Base-by-base conservation (phyloP, 176 grass and related monocot genomes). In the Echinochloa phyllopogon region DNA sequence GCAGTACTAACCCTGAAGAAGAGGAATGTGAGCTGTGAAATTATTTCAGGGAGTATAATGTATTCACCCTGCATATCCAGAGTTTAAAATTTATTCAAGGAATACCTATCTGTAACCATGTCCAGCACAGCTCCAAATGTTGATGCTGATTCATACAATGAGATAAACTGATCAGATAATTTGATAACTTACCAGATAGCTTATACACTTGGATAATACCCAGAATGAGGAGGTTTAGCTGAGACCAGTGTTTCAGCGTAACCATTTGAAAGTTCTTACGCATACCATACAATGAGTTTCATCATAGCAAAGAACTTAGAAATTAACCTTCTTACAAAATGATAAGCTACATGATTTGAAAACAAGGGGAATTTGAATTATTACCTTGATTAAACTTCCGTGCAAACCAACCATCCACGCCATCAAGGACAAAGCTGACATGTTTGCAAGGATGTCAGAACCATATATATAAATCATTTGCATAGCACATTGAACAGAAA, bases 91-190 rank as follows among this genome's bases (percentile, higher is more conserved):
- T 69, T 39, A 58, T 87, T 79, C 23, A 38, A 82, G 65, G 63
- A 78, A 69, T 81, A 98, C 96, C 93, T 98, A 89, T 98, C 96
- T 53, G 96, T 98, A 83, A 98, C 96, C 96, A 98, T 98, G 85
- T 98, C 96, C 80, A 98, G 82, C 73, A 98, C 96, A 92, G 96
- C 96, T 89, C 96, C 96, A 90, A 98, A 98, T 76, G 96, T 98
- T 76, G 96, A 98, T 79, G 92, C 96, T 98, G 87, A 45, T 84
- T 85, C 86, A 91, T 62, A 77, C 18, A 90, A 87, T 68, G 23
- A 11, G 23, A 59, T 73, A 20, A 61, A 90, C 6, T 44, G n/a
- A 65, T 90, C 49, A 90, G 80, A 60, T 73, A 66, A 36, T 62
- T 65, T 65, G 2, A 76, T 48, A 38, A 51, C 14, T 13, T 48